These are phyloP conservation scores for Pythium sp. DNA, from an alignment of 352 stramenopile species.

Conservation along the genomic window DNA sequence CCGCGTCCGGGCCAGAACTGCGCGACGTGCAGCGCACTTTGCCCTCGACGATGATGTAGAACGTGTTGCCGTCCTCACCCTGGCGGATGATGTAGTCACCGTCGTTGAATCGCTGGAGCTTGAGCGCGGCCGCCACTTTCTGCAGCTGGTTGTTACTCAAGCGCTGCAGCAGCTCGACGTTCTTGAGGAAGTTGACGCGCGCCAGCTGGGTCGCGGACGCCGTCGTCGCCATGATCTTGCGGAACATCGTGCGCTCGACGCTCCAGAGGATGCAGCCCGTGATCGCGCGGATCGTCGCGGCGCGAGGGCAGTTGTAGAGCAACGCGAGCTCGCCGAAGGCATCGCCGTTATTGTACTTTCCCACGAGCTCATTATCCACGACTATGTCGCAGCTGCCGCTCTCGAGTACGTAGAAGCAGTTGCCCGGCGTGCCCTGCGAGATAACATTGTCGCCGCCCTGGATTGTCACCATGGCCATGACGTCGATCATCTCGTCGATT, in stretches of 20 bases:
- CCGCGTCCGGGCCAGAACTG: conserved; percentile 33
- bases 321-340: conserved; percentile 97
- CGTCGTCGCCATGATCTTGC: conserved; percentile 80
- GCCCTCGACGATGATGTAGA: conserved; percentile 97
- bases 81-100: conserved; percentile 94
- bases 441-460: conserved; percentile 70
- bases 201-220: conserved; percentile 70
- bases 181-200: conserved; percentile 91
- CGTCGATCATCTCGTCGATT: conserved; percentile 82
- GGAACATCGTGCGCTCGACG: conserved; percentile 88
- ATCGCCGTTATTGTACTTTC: conserved; percentile 72
- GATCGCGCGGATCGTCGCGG: conserved; percentile 90
- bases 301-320: conserved; percentile 95
- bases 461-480: conserved; percentile 77
- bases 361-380: conserved; percentile 76
- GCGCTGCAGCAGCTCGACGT: conserved; percentile 91
- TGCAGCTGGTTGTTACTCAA: conserved; percentile 84
- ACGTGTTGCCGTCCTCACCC: conserved; percentile 94
- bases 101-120: conserved; percentile 82
- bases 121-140: conserved; percentile 80
- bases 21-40: conserved; percentile 80
- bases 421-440: conserved; percentile 78
- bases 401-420: conserved; percentile 94
- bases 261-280: conserved; percentile 90
- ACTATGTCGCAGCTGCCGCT: conserved; percentile 87